A percentile compares a stretch with the other conserved stretches of the same genome.
Conservation (phyloP, 495 filamentous ascomycete species). For the Neurospora tetrasperma region DNA sequence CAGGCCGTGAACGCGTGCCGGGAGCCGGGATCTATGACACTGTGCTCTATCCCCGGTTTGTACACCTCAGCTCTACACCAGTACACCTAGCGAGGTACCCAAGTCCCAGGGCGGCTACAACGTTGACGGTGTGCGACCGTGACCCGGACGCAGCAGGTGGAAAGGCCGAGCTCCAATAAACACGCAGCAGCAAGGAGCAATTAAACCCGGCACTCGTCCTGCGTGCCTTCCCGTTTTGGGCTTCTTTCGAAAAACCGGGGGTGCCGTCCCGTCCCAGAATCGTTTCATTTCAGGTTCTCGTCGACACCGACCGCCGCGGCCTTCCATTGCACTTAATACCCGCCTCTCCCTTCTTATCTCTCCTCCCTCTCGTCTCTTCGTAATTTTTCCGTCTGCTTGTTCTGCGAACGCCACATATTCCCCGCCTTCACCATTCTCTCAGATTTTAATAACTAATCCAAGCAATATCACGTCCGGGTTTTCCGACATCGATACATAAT, state of each 20-base stretch:
- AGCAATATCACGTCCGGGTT: background rate
- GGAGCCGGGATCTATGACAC: background rate
- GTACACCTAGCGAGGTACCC: background rate
- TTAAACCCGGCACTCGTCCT: slow-evolving; percentile 12
- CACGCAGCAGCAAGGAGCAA: slow-evolving; percentile 12
- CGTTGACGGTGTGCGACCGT: slow-evolving; percentile 4
- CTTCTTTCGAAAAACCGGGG: slow-evolving; percentile 1
- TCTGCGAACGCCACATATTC: background rate
- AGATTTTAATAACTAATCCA: slow-evolving; percentile 1
- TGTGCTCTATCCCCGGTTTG: background rate
- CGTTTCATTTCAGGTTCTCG: background rate
- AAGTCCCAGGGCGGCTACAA: background rate
- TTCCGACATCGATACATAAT: slow-evolving; percentile 1
- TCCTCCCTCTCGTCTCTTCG: slow-evolving; percentile 1
- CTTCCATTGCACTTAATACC: background rate
- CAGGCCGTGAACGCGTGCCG: background rate
- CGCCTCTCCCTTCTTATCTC: slow-evolving; percentile 4
- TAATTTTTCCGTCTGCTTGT: background rate
- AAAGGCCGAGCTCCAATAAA: slow-evolving; percentile 12
- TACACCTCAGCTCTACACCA: background rate
- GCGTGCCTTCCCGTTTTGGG: slow-evolving; percentile 16
- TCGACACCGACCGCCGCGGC: background rate
- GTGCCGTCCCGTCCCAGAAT: background rate
- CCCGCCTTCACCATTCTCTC: background rate
- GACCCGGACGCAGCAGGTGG: background rate